Percentiles rank a stretch among this genome's conserved stretches.
Evolutionary conservation across 768 basidiomycete genomes (phyloP).

Genomic region (Hydnomerulius pinastri): DNA sequence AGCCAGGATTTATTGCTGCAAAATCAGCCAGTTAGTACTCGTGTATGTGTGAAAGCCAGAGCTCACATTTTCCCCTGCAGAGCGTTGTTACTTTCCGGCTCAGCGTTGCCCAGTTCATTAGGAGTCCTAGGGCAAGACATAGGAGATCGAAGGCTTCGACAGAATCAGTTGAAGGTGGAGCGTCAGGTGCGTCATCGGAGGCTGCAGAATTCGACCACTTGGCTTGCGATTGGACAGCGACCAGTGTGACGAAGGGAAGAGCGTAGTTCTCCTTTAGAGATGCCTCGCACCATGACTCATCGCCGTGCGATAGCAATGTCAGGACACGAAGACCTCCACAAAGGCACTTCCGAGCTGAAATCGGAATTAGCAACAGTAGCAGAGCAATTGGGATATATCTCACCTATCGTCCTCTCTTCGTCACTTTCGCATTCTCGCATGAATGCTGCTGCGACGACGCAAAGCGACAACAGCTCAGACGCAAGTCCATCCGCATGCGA

Average conservation of each 20-base stretch:
- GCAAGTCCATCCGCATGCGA: slow-evolving; percentile 34
- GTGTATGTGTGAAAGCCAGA: not conserved
- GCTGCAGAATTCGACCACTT: slow-evolving; percentile 17
- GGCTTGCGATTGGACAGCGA: slow-evolving; percentile 44
- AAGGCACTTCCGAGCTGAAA: slow-evolving; percentile 47
- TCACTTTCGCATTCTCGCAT: slow-evolving; percentile 21
- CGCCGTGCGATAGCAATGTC: slow-evolving; percentile 69
- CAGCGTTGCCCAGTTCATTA: slow-evolving; percentile 75
- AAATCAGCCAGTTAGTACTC: not conserved
- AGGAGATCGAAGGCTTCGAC: slow-evolving; percentile 63
- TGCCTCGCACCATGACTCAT: slow-evolving; percentile 54
- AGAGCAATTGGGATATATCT: not conserved
- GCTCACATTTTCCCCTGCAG: slow-evolving; percentile 53
- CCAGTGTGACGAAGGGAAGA: slow-evolving; percentile 48
- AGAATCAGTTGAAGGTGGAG: slow-evolving; percentile 9
- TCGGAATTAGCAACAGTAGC: not conserved
- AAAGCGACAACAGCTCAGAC: slow-evolving; percentile 51
- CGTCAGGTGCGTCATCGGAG: not conserved
- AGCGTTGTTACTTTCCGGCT: slow-evolving; percentile 48
- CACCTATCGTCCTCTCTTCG: slow-evolving; percentile 20
- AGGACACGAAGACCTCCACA: slow-evolving; percentile 65
- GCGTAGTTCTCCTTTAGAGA: slow-evolving; percentile 49
- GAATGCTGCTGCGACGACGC: slow-evolving; percentile 48
- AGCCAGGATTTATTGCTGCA: slow-evolving; percentile 53
- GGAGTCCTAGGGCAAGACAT: slow-evolving; percentile 72